A percentile compares a stretch with the other conserved stretches of the same genome.
These are phyloP conservation scores for Colletotrichum trifolii DNA, from an alignment of 2,329 filamentous ascomycete genomes.

Conservation along the genomic window DNA sequence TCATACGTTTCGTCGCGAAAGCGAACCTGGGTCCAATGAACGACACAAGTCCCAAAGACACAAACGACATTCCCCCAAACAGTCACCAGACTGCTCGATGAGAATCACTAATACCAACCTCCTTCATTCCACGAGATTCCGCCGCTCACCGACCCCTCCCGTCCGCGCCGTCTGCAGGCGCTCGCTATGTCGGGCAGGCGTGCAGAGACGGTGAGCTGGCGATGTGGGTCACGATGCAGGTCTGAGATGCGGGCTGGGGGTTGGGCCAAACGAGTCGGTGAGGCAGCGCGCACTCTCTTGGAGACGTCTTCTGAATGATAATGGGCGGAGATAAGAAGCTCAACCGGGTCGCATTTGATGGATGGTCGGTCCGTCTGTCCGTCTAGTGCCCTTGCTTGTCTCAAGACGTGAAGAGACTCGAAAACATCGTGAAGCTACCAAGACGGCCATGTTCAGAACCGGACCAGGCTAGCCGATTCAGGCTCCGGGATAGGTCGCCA, in stretches of 20 bases:
- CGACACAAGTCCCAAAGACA: not conserved
- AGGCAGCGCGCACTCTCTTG: conserved; percentile 9
- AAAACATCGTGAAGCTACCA: not conserved
- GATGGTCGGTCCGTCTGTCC: conserved; percentile 3
- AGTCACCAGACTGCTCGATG: not conserved
- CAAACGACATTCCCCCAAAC: not conserved
- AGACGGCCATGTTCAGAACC: not conserved
- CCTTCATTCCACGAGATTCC: not conserved
- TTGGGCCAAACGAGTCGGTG: conserved; percentile 18
- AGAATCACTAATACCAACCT: not conserved
- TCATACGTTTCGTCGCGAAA: no score
- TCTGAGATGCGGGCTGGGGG: conserved; percentile 22
- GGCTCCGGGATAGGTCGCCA: no score
- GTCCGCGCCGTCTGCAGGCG: not conserved
- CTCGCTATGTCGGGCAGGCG: conserved; percentile 6
- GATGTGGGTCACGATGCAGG: conserved; percentile 24
- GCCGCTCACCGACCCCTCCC: not conserved
- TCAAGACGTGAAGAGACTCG: not conserved
- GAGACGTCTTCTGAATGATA: not conserved
- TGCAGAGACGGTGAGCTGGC: conserved; percentile 28
- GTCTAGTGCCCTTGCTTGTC: not conserved
- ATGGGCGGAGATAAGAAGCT: not conserved
- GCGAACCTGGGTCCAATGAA: not conserved
- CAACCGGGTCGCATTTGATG: not conserved
- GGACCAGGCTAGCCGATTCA: not conserved